Evolutionary conservation across 2,329 filamentous ascomycete genomes (phyloP).

Genomic region (Colletotrichum tropicale): DNA sequence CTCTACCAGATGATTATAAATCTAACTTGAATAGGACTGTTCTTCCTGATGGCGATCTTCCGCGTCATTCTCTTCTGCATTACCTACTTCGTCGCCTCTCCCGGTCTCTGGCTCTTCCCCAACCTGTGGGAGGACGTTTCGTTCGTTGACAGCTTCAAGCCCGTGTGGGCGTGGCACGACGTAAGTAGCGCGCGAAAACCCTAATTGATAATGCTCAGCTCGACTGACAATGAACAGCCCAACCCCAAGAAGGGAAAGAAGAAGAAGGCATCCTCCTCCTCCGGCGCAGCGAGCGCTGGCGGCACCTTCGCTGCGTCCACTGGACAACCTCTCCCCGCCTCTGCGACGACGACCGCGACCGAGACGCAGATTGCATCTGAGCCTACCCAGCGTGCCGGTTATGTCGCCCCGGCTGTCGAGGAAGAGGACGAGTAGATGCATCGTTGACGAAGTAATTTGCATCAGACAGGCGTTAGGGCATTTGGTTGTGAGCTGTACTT

Average conservation of each 20-base stretch:
- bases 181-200: slow-evolving; percentile 50
- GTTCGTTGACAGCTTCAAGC: slow-evolving; percentile 96
- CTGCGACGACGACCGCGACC: slow-evolving; percentile 62
- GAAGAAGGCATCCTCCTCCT: slow-evolving; percentile 36
- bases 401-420: slow-evolving; percentile 57
- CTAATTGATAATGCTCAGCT: background rate
- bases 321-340: slow-evolving; percentile 56
- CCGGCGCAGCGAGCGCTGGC: slow-evolving; percentile 37
- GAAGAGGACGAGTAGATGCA: slow-evolving; percentile 53
- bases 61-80: slow-evolving; percentile 91
- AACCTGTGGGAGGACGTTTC: slow-evolving; percentile 99
- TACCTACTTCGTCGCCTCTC: slow-evolving; percentile 83
- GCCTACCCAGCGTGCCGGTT: slow-evolving; percentile 41
- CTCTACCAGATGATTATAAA: background rate
- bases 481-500: background rate
- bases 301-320: slow-evolving; percentile 56
- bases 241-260: slow-evolving; percentile 64
- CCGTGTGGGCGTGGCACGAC: slow-evolving; percentile 98
- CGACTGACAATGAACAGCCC: slow-evolving; percentile 29
- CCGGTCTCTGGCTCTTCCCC: slow-evolving; percentile 97
- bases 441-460: background rate
- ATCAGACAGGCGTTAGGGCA: slow-evolving; percentile 17
- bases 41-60: slow-evolving; percentile 98
- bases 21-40: slow-evolving; percentile 71
- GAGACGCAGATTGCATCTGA: slow-evolving; percentile 56